Base-by-base conservation (phyloP, 345 rosid species). In the Eucalyptus albens region DNA sequence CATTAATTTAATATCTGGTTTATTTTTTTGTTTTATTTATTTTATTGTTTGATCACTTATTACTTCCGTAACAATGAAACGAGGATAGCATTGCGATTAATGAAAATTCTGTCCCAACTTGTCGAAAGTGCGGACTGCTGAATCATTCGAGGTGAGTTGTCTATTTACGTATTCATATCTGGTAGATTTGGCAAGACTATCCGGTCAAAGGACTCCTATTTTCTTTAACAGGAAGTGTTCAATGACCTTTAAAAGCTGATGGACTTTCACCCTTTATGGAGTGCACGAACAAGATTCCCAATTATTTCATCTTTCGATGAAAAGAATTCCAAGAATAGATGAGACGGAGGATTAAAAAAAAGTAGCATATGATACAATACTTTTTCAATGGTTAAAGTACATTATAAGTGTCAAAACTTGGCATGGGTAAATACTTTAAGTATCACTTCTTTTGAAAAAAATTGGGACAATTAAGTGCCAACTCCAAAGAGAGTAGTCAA, bases 341-440 rank as follows among this genome's bases (percentile, higher is more conserved):
- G 83, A 77, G 29, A 40, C 29, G 4, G 83, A 37, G 21, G 5
- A 77, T 40, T 40, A 1, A 24, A 12, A 40, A 21, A 77, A 19
- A 21, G 47, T 21, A 77, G 47, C 29, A 77, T 21, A 22, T 40
- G 83, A 40, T 40, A 11, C 5, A 5, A 40, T 77, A 1, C 29
- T 10, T 21, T 21, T 77, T 77, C 8, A 21, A 6, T 42, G 1
- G 5, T 53, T 19, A 53, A 53, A 53, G 2, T 19, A 19, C 0
- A 53, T 19, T 0, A 53, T 2, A 53, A 53, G 56, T 19, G 0
- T 53, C 2, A 53, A 53, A 53, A 19, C 11, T 53, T 21, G 11
- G 0, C 26, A 53, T 11, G 0, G 0, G 2, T 0, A 53, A 0
- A 53, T 53, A 53, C 24, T 53, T 53, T 53, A 53, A 53, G 4